phyloP scores from a whole-genome alignment of 441 rosid species.

The Raphanus hybrid region DNA sequence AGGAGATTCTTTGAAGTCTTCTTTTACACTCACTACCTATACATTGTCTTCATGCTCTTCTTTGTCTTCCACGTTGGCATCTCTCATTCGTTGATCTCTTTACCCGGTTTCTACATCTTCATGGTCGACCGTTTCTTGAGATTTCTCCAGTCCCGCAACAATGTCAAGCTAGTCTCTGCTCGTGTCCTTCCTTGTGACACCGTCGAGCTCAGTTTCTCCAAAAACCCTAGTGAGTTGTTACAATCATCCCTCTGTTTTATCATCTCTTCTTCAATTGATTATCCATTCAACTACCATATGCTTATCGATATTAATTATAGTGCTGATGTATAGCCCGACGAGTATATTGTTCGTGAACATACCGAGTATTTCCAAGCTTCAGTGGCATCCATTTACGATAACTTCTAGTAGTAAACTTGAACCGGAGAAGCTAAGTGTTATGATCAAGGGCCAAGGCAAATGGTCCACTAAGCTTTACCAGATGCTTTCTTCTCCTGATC shows the following conservation, averaged over 20 bases:
- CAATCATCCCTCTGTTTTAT: conserved; percentile 10
- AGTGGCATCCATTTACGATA: conserved; percentile 69
- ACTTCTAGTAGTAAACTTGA: conserved; percentile 57
- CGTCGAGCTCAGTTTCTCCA: conserved; percentile 58
- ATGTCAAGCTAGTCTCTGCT: conserved; percentile 49
- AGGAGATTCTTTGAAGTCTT: conserved; percentile 57
- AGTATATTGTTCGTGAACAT: conserved; percentile 56
- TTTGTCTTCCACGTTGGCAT: conserved; percentile 58
- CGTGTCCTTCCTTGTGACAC: conserved; percentile 51
- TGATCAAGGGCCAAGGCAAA: conserved; percentile 55
- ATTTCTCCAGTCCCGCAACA: conserved; percentile 50
- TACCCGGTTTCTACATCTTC: conserved; percentile 63
- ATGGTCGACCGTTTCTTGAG: conserved; percentile 54
- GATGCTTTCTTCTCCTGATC: conserved; percentile 43
- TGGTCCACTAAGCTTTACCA: conserved; percentile 56
- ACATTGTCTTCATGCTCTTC: conserved; percentile 51
- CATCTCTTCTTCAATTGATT: background rate
- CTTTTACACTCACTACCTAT: conserved; percentile 59
- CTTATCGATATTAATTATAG: conserved; percentile 23
- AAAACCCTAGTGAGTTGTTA: conserved; percentile 40
- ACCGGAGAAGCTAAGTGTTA: conserved; percentile 50
- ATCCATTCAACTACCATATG: conserved; percentile 8
- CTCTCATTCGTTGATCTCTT: conserved; percentile 47
- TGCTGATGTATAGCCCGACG: conserved; percentile 49
- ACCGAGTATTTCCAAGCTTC: conserved; percentile 60